Evolutionary conservation across 1,284 basidiomycete genomes (phyloP).

Genomic region (Spongispora temasekensis): DNA sequence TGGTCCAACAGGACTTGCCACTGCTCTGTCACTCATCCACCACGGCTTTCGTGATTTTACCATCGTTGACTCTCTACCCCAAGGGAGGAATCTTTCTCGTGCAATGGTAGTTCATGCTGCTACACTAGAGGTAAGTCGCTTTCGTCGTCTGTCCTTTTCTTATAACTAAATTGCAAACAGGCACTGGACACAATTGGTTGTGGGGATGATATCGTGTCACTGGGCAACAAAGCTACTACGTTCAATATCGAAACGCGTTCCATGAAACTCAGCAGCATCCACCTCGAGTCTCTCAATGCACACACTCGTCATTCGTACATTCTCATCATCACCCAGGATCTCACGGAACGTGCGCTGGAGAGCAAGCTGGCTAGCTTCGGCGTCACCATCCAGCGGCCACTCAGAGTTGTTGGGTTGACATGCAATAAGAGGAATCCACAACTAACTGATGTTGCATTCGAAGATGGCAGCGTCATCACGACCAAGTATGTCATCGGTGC

Average conservation of each 20-base stretch:
- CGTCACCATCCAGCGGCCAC: too few species aligned
- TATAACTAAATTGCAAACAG: constrained; percentile 32
- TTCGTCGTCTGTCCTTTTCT: background rate
- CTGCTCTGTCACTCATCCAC: constrained; percentile 26
- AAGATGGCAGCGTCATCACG: too few species aligned
- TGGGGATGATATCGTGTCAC: constrained; percentile 39
- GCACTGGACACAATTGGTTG: constrained; percentile 48
- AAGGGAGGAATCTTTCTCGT: constrained; percentile 37
- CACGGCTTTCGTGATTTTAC: constrained; percentile 44
- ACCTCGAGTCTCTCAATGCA: constrained; percentile 28
- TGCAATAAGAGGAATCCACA: too few species aligned
- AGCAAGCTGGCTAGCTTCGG: too few species aligned
- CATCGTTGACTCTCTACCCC: constrained; percentile 43
- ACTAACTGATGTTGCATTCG: too few species aligned
- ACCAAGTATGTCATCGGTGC: too few species aligned
- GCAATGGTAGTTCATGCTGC: constrained; percentile 44
- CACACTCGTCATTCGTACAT: background rate
- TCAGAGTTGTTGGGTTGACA: too few species aligned
- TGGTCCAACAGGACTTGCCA: too few species aligned
- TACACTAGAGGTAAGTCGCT: constrained; percentile 38
- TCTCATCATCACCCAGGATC: too few species aligned
- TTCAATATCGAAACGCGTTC: constrained; percentile 37
- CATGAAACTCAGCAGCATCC: constrained; percentile 27
- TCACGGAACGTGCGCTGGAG: too few species aligned
- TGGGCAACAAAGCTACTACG: constrained; percentile 36